Evolutionary conservation across 1,284 basidiomycete genomes (phyloP).

Genomic region (Mrakiaceae sp.): DNA sequence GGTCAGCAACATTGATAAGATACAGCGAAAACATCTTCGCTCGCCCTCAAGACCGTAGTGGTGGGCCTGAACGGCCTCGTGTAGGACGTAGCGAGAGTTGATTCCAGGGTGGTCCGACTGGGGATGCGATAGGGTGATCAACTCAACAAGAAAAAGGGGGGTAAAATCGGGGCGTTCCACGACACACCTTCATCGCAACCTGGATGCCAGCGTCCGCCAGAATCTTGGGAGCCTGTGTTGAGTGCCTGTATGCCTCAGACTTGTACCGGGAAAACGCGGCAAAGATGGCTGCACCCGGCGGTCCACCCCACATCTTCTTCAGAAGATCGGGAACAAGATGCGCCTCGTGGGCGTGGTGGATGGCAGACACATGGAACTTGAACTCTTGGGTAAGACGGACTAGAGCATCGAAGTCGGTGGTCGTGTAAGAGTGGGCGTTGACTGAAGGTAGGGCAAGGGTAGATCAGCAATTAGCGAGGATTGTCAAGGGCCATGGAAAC

Average conservation of each 20-base stretch:
- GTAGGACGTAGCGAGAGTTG: conserved; percentile 65
- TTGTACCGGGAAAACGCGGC: conserved; percentile 44
- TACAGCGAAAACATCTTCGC: no score
- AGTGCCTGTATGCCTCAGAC: conserved; percentile 70
- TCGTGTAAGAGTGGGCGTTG: conserved; percentile 42
- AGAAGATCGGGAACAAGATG: conserved; percentile 71
- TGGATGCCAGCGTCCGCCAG: conserved; percentile 59
- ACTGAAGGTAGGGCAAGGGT: neutral
- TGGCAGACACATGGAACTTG: conserved; percentile 56
- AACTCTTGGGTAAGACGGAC: conserved; percentile 66
- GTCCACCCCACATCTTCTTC: conserved; percentile 55
- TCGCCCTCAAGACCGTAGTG: conserved; percentile 43
- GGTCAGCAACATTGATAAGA: neutral
- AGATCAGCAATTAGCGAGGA: neutral
- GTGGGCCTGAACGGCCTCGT: conserved; percentile 79
- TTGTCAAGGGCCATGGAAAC: no score
- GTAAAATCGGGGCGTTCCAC: no score
- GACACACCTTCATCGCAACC: conserved; percentile 59
- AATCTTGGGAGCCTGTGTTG: conserved; percentile 71
- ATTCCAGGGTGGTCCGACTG: conserved; percentile 59
- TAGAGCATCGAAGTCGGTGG: conserved; percentile 57
- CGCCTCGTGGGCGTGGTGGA: conserved; percentile 78
- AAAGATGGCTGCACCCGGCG: conserved; percentile 57
- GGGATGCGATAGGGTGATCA: conserved; percentile 19
- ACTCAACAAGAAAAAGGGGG: no score